phyloP scores from a whole-genome alignment of 441 rosid species.

The Syzygium syzygioides region DNA sequence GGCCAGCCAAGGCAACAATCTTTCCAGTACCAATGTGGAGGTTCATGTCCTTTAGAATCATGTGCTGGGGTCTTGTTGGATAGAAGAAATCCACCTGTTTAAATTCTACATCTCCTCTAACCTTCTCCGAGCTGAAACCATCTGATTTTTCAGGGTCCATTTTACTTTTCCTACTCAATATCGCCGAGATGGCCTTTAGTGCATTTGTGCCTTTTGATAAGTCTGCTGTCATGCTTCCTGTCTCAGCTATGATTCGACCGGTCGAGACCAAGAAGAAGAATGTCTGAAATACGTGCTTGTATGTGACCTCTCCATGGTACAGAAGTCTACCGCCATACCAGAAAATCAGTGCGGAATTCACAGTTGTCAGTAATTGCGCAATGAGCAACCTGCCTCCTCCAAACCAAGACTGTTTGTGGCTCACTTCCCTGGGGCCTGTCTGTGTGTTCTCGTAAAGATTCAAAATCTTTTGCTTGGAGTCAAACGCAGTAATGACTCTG shows the following conservation, averaged over 20 bases:
- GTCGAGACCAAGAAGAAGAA: constrained; percentile 14
- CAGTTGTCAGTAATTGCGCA: not conserved
- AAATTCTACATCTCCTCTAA: constrained; percentile 11
- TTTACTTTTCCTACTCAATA: constrained; percentile 1
- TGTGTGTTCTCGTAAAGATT: not conserved
- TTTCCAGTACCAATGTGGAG: constrained; percentile 11
- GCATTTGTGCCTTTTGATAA: constrained; percentile 13
- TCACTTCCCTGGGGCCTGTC: constrained; percentile 4
- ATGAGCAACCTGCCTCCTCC: constrained; percentile 3
- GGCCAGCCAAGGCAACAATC: constrained; percentile 12
- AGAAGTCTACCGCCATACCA: constrained; percentile 13
- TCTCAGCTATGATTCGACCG: constrained; percentile 13
- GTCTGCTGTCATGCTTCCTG: constrained; percentile 23
- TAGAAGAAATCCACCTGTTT: constrained; percentile 10
- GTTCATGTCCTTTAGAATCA: constrained; percentile 6
- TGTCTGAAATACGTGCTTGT: constrained; percentile 10
- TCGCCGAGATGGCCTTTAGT: constrained; percentile 1
- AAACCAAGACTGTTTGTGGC: constrained; percentile 11
- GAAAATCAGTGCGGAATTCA: not conserved
- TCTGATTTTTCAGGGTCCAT: constrained; percentile 9
- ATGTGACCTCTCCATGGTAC: not conserved
- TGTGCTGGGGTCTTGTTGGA: constrained; percentile 10
- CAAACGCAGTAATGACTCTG: constrained; percentile 11
- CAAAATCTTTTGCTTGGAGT: constrained; percentile 3
- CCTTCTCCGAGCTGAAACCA: not conserved